Conservation (phyloP, 768 basidiomycete species). For the Pisolithus orientalis region DNA sequence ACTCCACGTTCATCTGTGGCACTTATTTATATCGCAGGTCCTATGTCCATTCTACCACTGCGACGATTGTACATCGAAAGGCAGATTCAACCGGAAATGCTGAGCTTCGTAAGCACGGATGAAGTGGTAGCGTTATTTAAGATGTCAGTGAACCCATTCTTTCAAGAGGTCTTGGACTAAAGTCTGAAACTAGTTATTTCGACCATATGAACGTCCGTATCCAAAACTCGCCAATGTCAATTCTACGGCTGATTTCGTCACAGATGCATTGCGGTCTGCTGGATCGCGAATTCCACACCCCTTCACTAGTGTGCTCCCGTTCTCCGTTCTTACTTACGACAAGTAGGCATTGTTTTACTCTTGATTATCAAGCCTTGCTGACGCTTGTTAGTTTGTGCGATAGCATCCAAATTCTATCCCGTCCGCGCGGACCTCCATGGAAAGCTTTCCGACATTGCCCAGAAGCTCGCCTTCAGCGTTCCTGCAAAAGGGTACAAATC, state of each 20-base stretch:
- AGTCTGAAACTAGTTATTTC: conserved; percentile 49
- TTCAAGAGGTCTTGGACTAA: conserved; percentile 1
- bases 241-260: conserved; percentile 6
- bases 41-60: conserved; percentile 83
- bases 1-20: background rate
- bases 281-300: conserved; percentile 88
- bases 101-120: conserved; percentile 79
- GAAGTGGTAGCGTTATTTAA: conserved; percentile 90
- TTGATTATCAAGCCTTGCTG: conserved; percentile 1
- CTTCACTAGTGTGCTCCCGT: conserved; percentile 86
- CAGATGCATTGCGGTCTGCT: conserved; percentile 79
- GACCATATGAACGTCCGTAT: conserved; percentile 63
- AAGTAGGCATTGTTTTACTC: conserved; percentile 42
- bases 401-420: conserved; percentile 85
- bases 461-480: conserved; percentile 82
- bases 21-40: conserved; percentile 41
- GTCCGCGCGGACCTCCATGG: conserved; percentile 77
- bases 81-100: conserved; percentile 89
- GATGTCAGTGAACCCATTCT: conserved; percentile 50
- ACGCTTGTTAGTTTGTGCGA: conserved; percentile 72
- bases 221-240: conserved; percentile 3
- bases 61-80: conserved; percentile 81
- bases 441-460: conserved; percentile 73
- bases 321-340: conserved; percentile 94
- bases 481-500: conserved; percentile 86